Base-by-base conservation (phyloP, 1,284 basidiomycete species). In the Papiliotrema fonsecae region DNA sequence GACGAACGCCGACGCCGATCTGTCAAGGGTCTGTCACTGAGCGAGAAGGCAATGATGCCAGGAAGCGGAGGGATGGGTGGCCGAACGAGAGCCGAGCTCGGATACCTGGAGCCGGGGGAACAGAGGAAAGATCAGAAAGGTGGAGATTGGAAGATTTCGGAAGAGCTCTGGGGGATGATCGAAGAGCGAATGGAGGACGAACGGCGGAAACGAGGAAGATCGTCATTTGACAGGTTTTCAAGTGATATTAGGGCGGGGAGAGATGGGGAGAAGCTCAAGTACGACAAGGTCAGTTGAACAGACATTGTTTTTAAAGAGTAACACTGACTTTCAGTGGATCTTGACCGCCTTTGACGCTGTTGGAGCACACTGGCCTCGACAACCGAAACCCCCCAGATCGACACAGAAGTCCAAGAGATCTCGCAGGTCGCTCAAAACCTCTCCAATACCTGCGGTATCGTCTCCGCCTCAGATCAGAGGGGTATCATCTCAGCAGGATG, bases 321-420 rank as follows among this genome's bases (percentile, higher is more conserved):
- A 14, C 6, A 5, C 6, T 24, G 32, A 16, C 13, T 6, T n/a
- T 2, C 40, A 73, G 71, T 86, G 82, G 79, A 82, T 88, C 37
- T 86, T 90, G 84, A 87, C 87, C 1, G 83, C 87, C 0, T 94
- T 93, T 60, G 85, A 92, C 65, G 92, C 89, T 45, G 77, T 89
- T 6, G 63, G 67, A 0, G 67, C 68, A 0, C 67, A 69, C 52
- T 72, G 74, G 74, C 71, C 71, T 2, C 60, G 58, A 41, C 48
- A 45, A 4, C 39, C 50, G 19, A 56, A 53, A 27, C 44, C 48
- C 2, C 52, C 60, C 5, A 53, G 47, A 34, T 65, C 64, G 6
- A 61, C 65, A 1, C 61, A 63, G 30, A 52, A 47, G 26, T 56
- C 61, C 2, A 50, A 50, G 31, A 37, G 36, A 14, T 65, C 65